Evolutionary conservation across 768 basidiomycete genomes (phyloP), one percentile per base, ranked within the genome.

Genomic region (Mycena filopes): DNA sequence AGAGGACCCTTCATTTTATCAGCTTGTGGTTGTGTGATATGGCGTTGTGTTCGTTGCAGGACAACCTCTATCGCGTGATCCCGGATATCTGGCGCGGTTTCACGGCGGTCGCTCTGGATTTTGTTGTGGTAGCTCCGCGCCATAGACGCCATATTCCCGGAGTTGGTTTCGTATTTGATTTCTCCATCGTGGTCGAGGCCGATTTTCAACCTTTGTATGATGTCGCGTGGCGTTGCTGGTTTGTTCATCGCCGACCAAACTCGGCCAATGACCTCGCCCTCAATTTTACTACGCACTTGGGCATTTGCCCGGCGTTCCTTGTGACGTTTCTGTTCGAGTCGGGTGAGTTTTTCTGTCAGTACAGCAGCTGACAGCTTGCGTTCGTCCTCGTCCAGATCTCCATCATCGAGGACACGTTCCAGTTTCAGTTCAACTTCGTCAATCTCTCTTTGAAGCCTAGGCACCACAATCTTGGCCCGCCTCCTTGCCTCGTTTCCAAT

Each of bases 401-500:
- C 26, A 20, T 49, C 26, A 2, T 6, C 18, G 4, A 49, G 12
- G 8, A 49, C 21, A 4, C 10, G 5, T 4, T 49, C 26, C 18
- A 49, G 12, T 23, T 46, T 41, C 5, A 3, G 3, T 13, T 61
- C 60, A 4, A 51, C 6, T 13, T 61, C 50, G 4, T 3, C 21
- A 4, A 61, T 61, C 18, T 61, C 50, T 26, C 25, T 29, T 20
- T 9, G 23, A 10, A 31, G 6, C 25, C 23, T 40, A 1, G 60
- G 50, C 9, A 61, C 29, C 2, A 45, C 18, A 20, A 54, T 43
- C 36, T 61, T 61, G 5, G 50, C 49, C 10, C 49, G 20, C 33
- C 41, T 49, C 16, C 59, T 9, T 47, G 46, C 46, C 26, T 47
- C 26, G 9, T 25, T 47, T 16, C 46, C 46, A 9, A 47, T 47